These are phyloP conservation scores for Starmerella tilneyi DNA, from an alignment of 805 yeast genomes.

Conservation along the genomic window DNA sequence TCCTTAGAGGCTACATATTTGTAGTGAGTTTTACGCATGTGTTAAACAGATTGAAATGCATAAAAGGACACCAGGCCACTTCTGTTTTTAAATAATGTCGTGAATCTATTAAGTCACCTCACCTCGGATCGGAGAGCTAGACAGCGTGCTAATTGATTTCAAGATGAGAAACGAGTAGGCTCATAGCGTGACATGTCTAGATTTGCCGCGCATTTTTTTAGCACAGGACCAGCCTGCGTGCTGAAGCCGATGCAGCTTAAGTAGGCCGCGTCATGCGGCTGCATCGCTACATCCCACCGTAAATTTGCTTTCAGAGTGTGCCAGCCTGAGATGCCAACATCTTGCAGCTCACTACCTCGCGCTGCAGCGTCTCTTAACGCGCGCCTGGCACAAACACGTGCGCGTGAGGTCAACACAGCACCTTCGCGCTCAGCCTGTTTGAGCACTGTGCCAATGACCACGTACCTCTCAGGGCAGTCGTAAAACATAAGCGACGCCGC, in stretches of 20 bases:
- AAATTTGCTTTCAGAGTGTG: constrained; percentile 1
- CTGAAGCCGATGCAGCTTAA: constrained; percentile 13
- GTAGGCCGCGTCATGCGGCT: constrained; percentile 1
- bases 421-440: constrained; percentile 13
- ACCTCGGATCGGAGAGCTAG: too few species aligned
- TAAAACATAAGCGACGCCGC: constrained; percentile 8
- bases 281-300: constrained; percentile 7
- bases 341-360: constrained; percentile 1
- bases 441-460: constrained; percentile 18
- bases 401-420: constrained; percentile 15
- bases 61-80: too few species aligned
- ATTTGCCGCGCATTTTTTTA: background rate
- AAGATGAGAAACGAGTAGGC: too few species aligned
- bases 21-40: too few species aligned
- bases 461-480: constrained; percentile 3
- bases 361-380: background rate
- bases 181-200: constrained; percentile 7
- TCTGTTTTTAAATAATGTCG: too few species aligned
- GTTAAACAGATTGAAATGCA: too few species aligned
- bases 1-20: too few species aligned
- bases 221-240: background rate
- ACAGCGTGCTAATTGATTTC: too few species aligned
- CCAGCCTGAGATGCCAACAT: constrained; percentile 13
- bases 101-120: too few species aligned
- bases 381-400: constrained; percentile 15